Evolutionary conservation across 805 yeast species (phyloP).

Genomic region (Pichia pseudocactophila): DNA sequence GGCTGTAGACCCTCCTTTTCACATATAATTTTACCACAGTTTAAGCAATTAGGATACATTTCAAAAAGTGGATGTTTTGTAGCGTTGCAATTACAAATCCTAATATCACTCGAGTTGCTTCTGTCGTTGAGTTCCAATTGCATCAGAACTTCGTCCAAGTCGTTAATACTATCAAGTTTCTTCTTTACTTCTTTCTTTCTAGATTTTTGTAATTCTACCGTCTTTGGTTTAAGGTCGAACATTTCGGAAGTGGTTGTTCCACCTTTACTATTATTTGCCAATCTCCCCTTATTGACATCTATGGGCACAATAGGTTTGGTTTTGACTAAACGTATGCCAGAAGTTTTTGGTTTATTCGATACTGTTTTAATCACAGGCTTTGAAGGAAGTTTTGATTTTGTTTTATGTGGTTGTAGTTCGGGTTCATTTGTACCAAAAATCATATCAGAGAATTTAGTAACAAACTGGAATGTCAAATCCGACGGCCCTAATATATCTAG

Average conservation of each 20-base stretch:
- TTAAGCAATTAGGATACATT: conserved; percentile 85
- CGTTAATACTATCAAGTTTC: conserved; percentile 43
- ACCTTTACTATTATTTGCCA: conserved; percentile 12
- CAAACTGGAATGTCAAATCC: conserved; percentile 41
- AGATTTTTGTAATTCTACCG: conserved; percentile 13
- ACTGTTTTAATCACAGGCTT: conserved; percentile 12
- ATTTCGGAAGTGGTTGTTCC: conserved; percentile 41
- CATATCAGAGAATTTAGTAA: conserved; percentile 35
- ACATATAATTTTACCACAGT: conserved; percentile 93
- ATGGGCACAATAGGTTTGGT: background rate
- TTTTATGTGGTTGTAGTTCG: background rate
- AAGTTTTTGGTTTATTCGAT: conserved; percentile 11
- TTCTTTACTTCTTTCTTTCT: conserved; percentile 24
- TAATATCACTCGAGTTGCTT: conserved; percentile 5
- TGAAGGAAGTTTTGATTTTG: conserved; percentile 7
- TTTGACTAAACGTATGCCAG: conserved; percentile 5
- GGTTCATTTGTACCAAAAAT: conserved; percentile 24
- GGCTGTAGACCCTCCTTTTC: conserved; percentile 83
- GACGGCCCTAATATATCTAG: conserved; percentile 49
- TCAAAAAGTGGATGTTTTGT: conserved; percentile 81
- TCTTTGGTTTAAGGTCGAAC: conserved; percentile 30
- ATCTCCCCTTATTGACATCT: conserved; percentile 7
- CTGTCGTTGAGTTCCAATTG: conserved; percentile 32
- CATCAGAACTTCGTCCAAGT: conserved; percentile 39
- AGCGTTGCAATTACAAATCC: conserved; percentile 74